Conservation (phyloP, 1,139 yeast species). For the Pichia sp. region DNA sequence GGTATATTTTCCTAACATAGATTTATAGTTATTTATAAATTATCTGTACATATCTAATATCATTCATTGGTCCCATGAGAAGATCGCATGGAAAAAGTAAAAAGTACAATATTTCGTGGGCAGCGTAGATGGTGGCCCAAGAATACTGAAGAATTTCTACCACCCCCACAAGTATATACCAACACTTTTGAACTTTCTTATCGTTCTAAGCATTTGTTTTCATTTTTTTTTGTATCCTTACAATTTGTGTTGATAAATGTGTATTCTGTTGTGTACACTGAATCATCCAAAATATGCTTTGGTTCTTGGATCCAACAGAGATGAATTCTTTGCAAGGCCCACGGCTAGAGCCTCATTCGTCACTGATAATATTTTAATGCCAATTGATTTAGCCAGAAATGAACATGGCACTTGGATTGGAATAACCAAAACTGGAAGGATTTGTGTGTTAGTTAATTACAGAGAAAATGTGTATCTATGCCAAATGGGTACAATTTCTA, state of each 20-base stretch:
- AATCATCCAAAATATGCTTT: slow-evolving; percentile 40
- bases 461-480: slow-evolving; percentile 36
- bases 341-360: slow-evolving; percentile 60
- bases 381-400: slow-evolving; percentile 64
- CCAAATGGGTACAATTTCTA: slow-evolving; percentile 43
- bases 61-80: background rate
- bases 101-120: background rate
- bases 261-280: slow-evolving; percentile 26
- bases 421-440: slow-evolving; percentile 49
- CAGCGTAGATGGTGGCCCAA: background rate
- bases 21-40: background rate
- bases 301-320: slow-evolving; percentile 74
- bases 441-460: slow-evolving; percentile 74
- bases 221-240: too few relatives aligned
- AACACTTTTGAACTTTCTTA: background rate
- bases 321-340: slow-evolving; percentile 70
- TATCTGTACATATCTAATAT: background rate
- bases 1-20: slow-evolving; percentile 5
- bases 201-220: too few relatives aligned
- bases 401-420: slow-evolving; percentile 96
- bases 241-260: slow-evolving; percentile 19
- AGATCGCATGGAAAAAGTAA: background rate
- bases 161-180: background rate
- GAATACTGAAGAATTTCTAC: background rate
- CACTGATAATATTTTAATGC: slow-evolving; percentile 45